Conservation (phyloP, 2,329 filamentous ascomycete genomes). For the Talaromyces sp. region DNA sequence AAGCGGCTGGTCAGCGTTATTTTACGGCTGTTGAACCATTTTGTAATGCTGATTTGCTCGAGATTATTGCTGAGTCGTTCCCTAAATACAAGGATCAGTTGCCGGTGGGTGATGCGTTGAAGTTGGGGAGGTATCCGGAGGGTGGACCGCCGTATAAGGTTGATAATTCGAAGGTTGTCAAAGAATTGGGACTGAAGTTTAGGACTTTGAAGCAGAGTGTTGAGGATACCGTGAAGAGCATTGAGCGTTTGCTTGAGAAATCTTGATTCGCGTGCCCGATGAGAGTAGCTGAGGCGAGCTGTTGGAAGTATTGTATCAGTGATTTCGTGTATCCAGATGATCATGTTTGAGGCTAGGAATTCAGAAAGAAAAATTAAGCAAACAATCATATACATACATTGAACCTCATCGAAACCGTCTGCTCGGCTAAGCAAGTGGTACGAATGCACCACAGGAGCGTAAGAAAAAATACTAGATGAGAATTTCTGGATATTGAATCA, state of each 20-base stretch:
- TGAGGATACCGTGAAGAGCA: constrained; percentile 22
- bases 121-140: constrained; percentile 7
- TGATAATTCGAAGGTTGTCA: constrained; percentile 41
- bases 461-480: too few relatives aligned
- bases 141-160: constrained; percentile 27
- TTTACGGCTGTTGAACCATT: constrained; percentile 24
- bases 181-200: constrained; percentile 41
- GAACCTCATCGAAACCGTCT: neutral
- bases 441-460: too few relatives aligned
- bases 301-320: too few relatives aligned
- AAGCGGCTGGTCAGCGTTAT: constrained; percentile 27
- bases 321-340: too few relatives aligned
- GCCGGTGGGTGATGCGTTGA: constrained; percentile 30
- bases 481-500: too few relatives aligned
- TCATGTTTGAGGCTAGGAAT: too few relatives aligned
- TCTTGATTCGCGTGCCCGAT: neutral
- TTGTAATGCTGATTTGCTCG: constrained; percentile 24
- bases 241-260: constrained; percentile 15
- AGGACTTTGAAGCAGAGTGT: constrained; percentile 21
- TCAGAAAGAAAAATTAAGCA: neutral
- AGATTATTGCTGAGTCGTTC: constrained; percentile 25
- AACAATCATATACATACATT: neutral
- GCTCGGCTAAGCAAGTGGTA: too few relatives aligned
- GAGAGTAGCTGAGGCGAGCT: neutral
- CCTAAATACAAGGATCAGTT: constrained; percentile 34